These are phyloP conservation scores for Tuctoria greenei DNA, from an alignment of 176 grass and related monocot species.

Conservation along the genomic window DNA sequence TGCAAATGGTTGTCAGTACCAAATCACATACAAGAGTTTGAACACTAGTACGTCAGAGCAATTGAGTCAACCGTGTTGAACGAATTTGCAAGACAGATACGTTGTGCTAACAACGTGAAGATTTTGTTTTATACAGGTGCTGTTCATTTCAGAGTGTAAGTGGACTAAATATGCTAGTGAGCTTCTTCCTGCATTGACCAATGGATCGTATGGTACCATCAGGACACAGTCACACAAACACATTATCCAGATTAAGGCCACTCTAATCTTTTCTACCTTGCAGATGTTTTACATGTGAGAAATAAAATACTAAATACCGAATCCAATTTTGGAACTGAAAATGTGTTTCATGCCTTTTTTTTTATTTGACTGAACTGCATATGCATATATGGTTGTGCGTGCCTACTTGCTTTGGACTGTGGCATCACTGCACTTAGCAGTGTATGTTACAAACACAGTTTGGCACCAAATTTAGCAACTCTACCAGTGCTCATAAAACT, in stretches of 20 bases:
- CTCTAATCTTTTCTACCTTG: not conserved
- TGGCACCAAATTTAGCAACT: not conserved
- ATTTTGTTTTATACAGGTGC: not conserved
- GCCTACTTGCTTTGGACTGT: not conserved
- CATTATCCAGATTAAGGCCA: not conserved
- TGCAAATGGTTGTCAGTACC: conserved; percentile 39
- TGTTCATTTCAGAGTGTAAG: not conserved
- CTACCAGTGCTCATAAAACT: not conserved
- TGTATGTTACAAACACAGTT: not conserved
- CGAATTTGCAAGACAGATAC: not conserved
- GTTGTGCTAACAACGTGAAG: not conserved
- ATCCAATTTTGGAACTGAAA: not conserved
- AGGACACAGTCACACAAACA: not conserved
- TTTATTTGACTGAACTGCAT: not conserved
- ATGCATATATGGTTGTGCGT: not conserved
- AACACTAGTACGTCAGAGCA: not conserved
- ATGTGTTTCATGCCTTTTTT: not conserved
- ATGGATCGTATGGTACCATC: not conserved
- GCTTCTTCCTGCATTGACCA: not conserved
- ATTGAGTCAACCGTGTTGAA: not conserved
- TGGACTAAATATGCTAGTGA: not conserved
- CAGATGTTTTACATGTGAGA: not conserved
- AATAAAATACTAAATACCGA: not conserved
- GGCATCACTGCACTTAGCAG: not conserved
- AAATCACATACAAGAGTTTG: not conserved